A percentile compares a stretch with the other conserved stretches of the same genome.
Evolutionary conservation across 225 moss, liverwort and hornwort species (phyloP).

Genomic region (Lunularia cruciata): DNA sequence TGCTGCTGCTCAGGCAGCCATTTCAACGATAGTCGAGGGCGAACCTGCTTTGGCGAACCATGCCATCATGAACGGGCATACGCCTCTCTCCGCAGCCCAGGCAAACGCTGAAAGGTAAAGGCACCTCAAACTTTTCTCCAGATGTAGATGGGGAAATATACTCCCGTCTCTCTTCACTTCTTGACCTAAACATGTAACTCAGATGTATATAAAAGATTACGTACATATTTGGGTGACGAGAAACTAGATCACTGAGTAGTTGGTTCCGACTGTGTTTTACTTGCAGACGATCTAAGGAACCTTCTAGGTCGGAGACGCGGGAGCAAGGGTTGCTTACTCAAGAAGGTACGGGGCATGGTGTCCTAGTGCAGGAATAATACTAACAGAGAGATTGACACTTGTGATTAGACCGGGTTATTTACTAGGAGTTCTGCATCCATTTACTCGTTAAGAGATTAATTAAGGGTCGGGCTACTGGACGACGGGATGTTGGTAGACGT

Average conservation of each 20-base stretch:
- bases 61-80: constrained; percentile 51
- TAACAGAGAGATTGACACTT: no score
- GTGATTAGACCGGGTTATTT: no score
- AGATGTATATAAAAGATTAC: no score
- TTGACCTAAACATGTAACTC: no score
- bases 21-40: constrained; percentile 68
- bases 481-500: no score
- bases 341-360: constrained; percentile 30
- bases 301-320: constrained; percentile 21
- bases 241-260: neutral
- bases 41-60: constrained; percentile 74
- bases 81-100: constrained; percentile 28
- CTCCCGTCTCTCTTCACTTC: no score
- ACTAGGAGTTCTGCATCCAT: no score
- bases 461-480: no score
- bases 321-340: constrained; percentile 19
- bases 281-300: constrained; percentile 23
- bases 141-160: no score
- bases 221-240: no score
- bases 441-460: no score
- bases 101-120: constrained; percentile 57
- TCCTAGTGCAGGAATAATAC: no score
- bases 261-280: neutral
- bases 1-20: constrained; percentile 88
- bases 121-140: neutral